Percentiles rank a stretch among this genome's conserved stretches.
These are phyloP conservation scores for Podosphaera fusca DNA, from an alignment of 2,329 filamentous ascomycete species.

Conservation along the genomic window DNA sequence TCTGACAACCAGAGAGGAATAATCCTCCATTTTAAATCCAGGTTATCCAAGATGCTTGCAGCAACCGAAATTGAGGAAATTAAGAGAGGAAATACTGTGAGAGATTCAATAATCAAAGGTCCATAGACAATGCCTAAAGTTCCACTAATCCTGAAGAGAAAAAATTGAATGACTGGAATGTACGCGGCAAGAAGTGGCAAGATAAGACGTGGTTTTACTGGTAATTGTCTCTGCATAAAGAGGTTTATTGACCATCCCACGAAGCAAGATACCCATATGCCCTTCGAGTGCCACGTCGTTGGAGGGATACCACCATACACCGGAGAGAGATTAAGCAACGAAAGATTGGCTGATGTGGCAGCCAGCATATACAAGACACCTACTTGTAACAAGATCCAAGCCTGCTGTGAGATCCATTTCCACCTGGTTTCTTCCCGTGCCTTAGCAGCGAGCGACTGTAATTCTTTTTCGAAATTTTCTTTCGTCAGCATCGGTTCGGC, in stretches of 20 bases:
- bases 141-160: constrained; percentile 43
- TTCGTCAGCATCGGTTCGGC: constrained; percentile 12
- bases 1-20: constrained; percentile 33
- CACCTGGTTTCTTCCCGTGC: constrained; percentile 15
- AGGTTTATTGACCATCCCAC: constrained; percentile 49
- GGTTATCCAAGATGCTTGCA: constrained; percentile 38
- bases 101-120: constrained; percentile 47
- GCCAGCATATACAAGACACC: constrained; percentile 28
- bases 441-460: constrained; percentile 14
- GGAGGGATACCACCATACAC: constrained; percentile 73
- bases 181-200: constrained; percentile 55
- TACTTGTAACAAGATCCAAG: constrained; percentile 16
- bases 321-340: constrained; percentile 56
- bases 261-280: constrained; percentile 42
- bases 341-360: constrained; percentile 44
- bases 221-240: constrained; percentile 25
- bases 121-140: constrained; percentile 45
- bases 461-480: constrained; percentile 17
- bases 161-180: constrained; percentile 49
- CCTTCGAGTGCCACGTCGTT: constrained; percentile 43
- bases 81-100: constrained; percentile 50
- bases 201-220: constrained; percentile 26
- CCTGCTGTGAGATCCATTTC: constrained; percentile 13
- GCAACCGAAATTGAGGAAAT: constrained; percentile 39
- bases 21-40: constrained; percentile 24